These are phyloP conservation scores for Sergeia podlipaevii DNA, from an alignment of 208 protist genomes.

Conservation along the genomic window DNA sequence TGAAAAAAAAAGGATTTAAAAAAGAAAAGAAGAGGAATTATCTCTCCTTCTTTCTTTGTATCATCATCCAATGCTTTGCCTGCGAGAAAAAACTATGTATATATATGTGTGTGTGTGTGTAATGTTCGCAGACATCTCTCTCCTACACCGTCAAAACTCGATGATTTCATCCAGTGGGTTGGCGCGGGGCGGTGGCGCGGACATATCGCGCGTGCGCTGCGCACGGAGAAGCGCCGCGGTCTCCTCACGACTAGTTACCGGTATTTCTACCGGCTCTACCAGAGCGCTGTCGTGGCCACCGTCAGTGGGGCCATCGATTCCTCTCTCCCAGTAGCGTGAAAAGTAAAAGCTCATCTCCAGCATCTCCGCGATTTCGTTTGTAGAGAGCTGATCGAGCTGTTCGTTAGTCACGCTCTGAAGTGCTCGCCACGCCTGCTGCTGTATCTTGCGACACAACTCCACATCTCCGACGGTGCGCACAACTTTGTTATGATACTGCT, in stretches of 20 bases:
- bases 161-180: conserved; percentile 55
- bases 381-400: conserved; percentile 24
- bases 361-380: conserved; percentile 43
- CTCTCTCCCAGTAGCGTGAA: conserved; percentile 42
- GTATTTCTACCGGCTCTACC: too few relatives aligned
- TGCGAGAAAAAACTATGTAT: too few relatives aligned
- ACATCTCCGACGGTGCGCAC: not conserved
- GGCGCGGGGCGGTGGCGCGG: conserved; percentile 27
- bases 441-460: conserved; percentile 10
- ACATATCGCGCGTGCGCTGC: not conserved
- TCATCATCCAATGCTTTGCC: too few relatives aligned
- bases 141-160: conserved; percentile 42
- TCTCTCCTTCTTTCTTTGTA: too few relatives aligned
- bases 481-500: conserved; percentile 11
- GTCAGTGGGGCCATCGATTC: conserved; percentile 42
- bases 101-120: too few relatives aligned
- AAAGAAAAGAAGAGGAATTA: too few relatives aligned
- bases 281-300: not conserved
- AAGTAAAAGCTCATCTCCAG: conserved; percentile 65
- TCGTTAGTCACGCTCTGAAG: conserved; percentile 36
- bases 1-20: too few relatives aligned
- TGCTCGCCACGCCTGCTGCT: conserved; percentile 46
- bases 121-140: too few relatives aligned
- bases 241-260: not conserved
- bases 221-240: not conserved